Evolutionary conservation across 495 filamentous ascomycete species (phyloP), one percentile per base, ranked within the genome.

Genomic region (Penicillium cinerascens): DNA sequence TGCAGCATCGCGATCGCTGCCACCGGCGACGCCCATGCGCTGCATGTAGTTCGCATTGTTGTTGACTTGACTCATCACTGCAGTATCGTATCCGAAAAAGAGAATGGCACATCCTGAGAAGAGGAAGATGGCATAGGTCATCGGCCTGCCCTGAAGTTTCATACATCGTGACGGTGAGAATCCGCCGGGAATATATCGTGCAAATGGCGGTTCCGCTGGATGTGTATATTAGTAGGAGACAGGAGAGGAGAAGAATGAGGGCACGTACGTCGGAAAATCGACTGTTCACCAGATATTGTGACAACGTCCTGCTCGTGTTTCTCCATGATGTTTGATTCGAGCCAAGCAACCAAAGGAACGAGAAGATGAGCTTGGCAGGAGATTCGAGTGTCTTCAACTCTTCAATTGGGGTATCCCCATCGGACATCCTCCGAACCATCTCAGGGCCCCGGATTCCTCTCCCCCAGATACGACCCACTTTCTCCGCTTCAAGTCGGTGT

Each of bases 51-150:
- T 46, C 23, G 56, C 53, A 44, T 72, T 72, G 15, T 58, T 57
- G 45, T 73, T 69, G 49, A 74, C 67, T 54, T 71, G 69, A 16
- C 60, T 60, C 70, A 73, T 73, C 8, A 69, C 66, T 20, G 64
- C 60, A 17, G 68, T 55, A 43, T 72, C 69, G 44, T 72, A 71
- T 4, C 69, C 69, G 26, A 71, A 72, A 45, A 72, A 72, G 52
- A 69, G 60, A 54, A 72, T 72, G 10, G 58, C 44, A 20, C 38
- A 50, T 42, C 61, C 61, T 2, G 61, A 45, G 36, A 65, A 54
- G 10, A 51, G 51, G 16, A 62, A 55, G 35, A 65, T 59, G 11
- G 61, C 59, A 26, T 54, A 56, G 17, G 47, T 52, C 59, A 65
- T 65, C 26, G 58, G 15, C 26, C 41, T 47, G 0, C 61, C 61